Evolutionary conservation across 2,329 filamentous ascomycete species (phyloP).

Genomic region (Cadophora sp.): DNA sequence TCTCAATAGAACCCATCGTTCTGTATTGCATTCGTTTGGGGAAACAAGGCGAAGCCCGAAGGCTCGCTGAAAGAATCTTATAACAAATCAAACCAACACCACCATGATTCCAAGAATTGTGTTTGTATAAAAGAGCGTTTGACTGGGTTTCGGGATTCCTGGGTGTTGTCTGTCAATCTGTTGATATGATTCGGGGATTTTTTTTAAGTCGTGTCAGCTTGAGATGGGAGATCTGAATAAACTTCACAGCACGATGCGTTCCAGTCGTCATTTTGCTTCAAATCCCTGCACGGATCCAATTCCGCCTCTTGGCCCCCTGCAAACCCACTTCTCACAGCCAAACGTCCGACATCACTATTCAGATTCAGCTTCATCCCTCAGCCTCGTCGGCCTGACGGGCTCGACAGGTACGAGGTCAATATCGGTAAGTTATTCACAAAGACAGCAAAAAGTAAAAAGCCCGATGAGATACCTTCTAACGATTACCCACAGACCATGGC

Average conservation of each 20-base stretch:
- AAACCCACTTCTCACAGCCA: not conserved
- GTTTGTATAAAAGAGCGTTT: not conserved
- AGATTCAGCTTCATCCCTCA: constrained; percentile 1
- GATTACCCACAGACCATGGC: constrained; percentile 8
- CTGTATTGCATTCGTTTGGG: not conserved
- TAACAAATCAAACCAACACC: constrained; percentile 18
- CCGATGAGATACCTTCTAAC: not conserved
- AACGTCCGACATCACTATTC: not conserved
- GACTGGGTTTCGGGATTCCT: not conserved
- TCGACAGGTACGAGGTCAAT: too few species aligned
- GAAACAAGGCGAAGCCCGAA: constrained; percentile 36
- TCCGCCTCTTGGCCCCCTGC: not conserved
- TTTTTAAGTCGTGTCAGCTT: constrained; percentile 9
- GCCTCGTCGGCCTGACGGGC: constrained; percentile 1
- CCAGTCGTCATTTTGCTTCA: constrained; percentile 21
- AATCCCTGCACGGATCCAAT: constrained; percentile 16
- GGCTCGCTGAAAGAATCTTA: constrained; percentile 34
- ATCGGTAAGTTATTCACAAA: not conserved
- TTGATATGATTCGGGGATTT: not conserved
- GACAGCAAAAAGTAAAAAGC: not conserved
- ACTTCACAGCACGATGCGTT: constrained; percentile 12
- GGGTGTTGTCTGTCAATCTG: constrained; percentile 3
- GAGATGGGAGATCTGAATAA: constrained; percentile 9
- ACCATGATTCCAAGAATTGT: constrained; percentile 14
- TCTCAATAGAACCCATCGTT: constrained; percentile 36